phyloP scores from a whole-genome alignment of 2,329 filamentous ascomycete species.

The Thermothelomyces thermophilus region DNA sequence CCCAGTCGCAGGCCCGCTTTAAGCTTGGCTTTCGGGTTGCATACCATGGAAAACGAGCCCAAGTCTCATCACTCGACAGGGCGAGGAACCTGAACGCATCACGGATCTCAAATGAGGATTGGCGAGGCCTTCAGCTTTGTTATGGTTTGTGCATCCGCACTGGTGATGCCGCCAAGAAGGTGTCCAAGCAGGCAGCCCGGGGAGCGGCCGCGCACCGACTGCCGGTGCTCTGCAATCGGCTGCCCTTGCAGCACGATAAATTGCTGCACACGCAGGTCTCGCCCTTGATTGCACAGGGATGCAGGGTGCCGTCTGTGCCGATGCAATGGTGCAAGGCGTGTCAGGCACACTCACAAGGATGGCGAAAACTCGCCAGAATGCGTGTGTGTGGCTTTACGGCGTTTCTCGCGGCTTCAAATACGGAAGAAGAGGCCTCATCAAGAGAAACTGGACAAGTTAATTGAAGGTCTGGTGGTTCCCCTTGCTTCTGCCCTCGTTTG shows the following conservation, averaged over 20 bases:
- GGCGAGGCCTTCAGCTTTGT: neutral
- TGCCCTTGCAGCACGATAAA: conserved; percentile 9
- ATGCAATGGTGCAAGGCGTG: conserved; percentile 6
- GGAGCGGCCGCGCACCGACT: neutral
- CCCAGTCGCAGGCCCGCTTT: conserved; percentile 10
- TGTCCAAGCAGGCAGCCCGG: neutral
- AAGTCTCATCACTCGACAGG: conserved; percentile 9
- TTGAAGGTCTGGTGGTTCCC: no score
- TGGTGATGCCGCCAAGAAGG: neutral
- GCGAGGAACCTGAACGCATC: neutral
- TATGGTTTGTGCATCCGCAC: neutral
- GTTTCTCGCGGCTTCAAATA: neutral
- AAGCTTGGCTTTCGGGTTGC: conserved; percentile 14
- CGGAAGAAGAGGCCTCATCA: no score
- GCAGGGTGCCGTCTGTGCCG: conserved; percentile 5
- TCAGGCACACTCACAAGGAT: neutral
- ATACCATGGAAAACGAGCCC: conserved; percentile 5
- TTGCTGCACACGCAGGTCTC: conserved; percentile 7
- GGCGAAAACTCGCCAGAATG: neutral
- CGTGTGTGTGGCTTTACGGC: neutral
- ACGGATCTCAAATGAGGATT: conserved; percentile 10
- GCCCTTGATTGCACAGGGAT: conserved; percentile 5
- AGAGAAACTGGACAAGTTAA: no score
- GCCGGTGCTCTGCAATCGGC: neutral
- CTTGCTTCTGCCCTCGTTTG: neutral